phyloP scores from a whole-genome alignment of 495 filamentous ascomycete genomes.

The Pseudomonodictys pantanalensis region DNA sequence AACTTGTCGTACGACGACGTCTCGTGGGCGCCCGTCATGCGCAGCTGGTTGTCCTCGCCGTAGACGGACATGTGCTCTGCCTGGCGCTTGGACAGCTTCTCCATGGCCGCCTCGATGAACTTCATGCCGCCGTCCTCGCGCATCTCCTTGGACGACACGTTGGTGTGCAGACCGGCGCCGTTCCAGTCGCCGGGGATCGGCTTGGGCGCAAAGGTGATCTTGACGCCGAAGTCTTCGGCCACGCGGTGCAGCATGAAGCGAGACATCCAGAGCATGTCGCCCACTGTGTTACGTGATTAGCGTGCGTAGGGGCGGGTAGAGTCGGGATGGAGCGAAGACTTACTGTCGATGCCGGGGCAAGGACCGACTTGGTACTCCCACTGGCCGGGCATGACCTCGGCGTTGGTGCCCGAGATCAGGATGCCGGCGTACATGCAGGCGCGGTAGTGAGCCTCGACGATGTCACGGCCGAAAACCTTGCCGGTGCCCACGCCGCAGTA shows the following conservation, averaged over 20 bases:
- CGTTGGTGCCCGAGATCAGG: conserved; percentile 97
- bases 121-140: conserved; percentile 93
- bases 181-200: conserved; percentile 99
- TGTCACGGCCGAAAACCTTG: conserved; percentile 97
- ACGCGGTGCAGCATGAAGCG: conserved; percentile 96
- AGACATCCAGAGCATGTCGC: conserved; percentile 96
- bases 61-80: conserved; percentile 96
- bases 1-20: conserved; percentile 92
- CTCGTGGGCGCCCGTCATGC: conserved; percentile 95
- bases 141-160: conserved; percentile 86
- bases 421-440: conserved; percentile 89
- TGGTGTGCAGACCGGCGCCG: conserved; percentile 96
- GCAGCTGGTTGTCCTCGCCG: conserved; percentile 86
- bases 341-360: conserved; percentile 81
- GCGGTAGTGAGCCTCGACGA: conserved; percentile 98
- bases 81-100: conserved; percentile 86
- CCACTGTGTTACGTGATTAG: conserved; percentile 56
- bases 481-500: conserved; percentile 98
- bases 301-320: not conserved
- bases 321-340: conserved; percentile 35
- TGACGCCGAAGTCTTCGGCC: conserved; percentile 94
- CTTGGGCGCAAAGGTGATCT: conserved; percentile 96
- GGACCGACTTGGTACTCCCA: conserved; percentile 99
- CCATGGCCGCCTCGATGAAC: conserved; percentile 78
- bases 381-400: conserved; percentile 97